Conservation (phyloP, 352 stramenopile genomes). For the Phytophthora nicotianae region DNA sequence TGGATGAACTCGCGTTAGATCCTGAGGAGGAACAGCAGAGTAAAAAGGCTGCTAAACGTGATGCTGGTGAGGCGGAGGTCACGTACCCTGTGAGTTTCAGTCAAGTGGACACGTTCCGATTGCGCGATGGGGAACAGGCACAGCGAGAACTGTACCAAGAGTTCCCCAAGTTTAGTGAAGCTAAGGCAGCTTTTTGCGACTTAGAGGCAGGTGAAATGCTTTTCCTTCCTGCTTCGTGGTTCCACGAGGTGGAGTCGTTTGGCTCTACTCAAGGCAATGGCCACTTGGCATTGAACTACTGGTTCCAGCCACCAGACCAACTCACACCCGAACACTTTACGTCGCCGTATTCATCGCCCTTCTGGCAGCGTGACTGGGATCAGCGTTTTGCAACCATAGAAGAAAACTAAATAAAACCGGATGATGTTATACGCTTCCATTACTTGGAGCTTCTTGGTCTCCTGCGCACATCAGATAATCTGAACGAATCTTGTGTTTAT, state of each 20-base stretch:
- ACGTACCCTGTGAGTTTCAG: slow-evolving; percentile 82
- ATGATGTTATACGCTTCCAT: background rate
- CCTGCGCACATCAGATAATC: background rate
- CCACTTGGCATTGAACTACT: slow-evolving; percentile 91
- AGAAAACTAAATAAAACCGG: slow-evolving; percentile 14
- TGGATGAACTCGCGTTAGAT: slow-evolving; percentile 55
- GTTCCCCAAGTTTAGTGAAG: slow-evolving; percentile 64
- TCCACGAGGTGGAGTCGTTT: slow-evolving; percentile 96
- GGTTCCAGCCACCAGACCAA: slow-evolving; percentile 86
- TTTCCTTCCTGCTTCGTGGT: slow-evolving; percentile 97
- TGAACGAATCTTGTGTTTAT: background rate
- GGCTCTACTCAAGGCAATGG: slow-evolving; percentile 49
- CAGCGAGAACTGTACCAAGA: slow-evolving; percentile 44
- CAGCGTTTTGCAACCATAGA: slow-evolving; percentile 37
- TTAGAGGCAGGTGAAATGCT: slow-evolving; percentile 94
- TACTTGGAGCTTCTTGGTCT: too few species aligned
- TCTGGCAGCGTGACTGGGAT: slow-evolving; percentile 76
- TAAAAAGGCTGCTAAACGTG: slow-evolving; percentile 31
- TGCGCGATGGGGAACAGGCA: slow-evolving; percentile 37
- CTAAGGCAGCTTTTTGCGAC: slow-evolving; percentile 72
- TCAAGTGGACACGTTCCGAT: slow-evolving; percentile 59
- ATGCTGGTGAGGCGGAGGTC: slow-evolving; percentile 53
- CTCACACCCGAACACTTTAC: slow-evolving; percentile 48
- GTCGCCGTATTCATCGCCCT: slow-evolving; percentile 77
- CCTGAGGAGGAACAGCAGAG: slow-evolving; percentile 44